Evolutionary conservation across 805 yeast genomes (phyloP), one percentile per base, ranked within the genome.

Genomic region (Zygosaccharomyces bisporus): DNA sequence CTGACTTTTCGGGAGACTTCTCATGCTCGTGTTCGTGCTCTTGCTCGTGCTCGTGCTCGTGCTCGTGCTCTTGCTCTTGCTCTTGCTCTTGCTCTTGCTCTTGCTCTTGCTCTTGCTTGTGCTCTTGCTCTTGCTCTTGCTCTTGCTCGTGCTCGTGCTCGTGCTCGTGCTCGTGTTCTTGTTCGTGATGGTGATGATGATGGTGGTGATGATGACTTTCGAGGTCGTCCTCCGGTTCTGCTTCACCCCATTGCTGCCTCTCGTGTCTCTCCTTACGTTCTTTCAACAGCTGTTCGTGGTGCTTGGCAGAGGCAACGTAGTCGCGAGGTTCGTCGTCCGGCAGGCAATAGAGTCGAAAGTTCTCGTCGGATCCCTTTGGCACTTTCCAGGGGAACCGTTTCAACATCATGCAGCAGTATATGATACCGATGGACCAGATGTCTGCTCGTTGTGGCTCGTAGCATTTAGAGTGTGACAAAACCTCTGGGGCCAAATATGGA

Each of bases 321-420:
- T 86, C 90, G 63, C 85, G 93, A 56, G 83, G 83, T 41, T 74
- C 73, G 56, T 86, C 93, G 67, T 86, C 93, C 4, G 70, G 73
- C 73, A 76, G 63, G 39, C 80, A 76, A 57, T 76, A 86, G 24
- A 85, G 67, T 52, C 74, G 76, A 63, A 79, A 86, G 55, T 88
- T 81, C 50, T 82, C 81, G 63, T 86, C 95, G 25, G 78, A 64
- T 13, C 69, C 70, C 53, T 76, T 78, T 9, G 95, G 95, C 1
- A 82, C 85, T 61, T 85, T 86, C 95, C 95, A 86, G 2, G 95
- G 95, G 60, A 86, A 86, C 58, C 90, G 75, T 65, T 85, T 81
- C 48, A 86, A 69, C 52, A 87, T 83, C 91, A 86, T 85, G 67
- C 95, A 86, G 65, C 95, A 86, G 59, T 81, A 86, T 20, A 86